Conservation (phyloP, 495 filamentous ascomycete genomes). For the Podospora conica region DNA sequence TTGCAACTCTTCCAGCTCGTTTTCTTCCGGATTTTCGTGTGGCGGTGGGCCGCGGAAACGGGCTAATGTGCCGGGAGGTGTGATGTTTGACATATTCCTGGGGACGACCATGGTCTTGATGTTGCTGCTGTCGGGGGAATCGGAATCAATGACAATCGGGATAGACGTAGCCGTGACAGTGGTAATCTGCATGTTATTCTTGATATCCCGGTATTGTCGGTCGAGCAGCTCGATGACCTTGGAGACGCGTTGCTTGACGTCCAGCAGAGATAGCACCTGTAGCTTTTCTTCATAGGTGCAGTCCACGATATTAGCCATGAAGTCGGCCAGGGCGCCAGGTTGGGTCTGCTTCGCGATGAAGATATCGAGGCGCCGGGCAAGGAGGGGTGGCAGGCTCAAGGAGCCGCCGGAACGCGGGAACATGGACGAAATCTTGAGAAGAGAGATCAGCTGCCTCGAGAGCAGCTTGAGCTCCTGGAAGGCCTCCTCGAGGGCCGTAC, state of each 20-base stretch:
- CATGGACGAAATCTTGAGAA: constrained; percentile 71
- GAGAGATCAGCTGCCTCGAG: constrained; percentile 72
- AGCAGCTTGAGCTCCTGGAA: constrained; percentile 77
- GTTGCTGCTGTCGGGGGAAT: constrained; percentile 36
- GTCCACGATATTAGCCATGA: constrained; percentile 88
- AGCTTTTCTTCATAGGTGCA: constrained; percentile 83
- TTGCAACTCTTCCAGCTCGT: constrained; percentile 87
- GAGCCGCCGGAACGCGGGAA: constrained; percentile 54
- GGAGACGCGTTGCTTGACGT: constrained; percentile 69
- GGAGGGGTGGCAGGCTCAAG: constrained; percentile 67
- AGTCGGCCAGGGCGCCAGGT: constrained; percentile 87
- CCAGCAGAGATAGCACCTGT: constrained; percentile 67
- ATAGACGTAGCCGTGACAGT: constrained; percentile 56
- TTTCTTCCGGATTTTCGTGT: constrained; percentile 64
- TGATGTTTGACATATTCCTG: constrained; percentile 39
- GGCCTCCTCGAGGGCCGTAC: constrained; percentile 54
- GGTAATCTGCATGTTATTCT: constrained; percentile 74
- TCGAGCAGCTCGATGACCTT: constrained; percentile 74
- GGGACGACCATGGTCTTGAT: constrained; percentile 22
- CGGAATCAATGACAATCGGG: constrained; percentile 47
- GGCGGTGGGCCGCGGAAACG: constrained; percentile 25
- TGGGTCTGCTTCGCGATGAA: constrained; percentile 80
- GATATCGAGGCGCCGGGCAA: constrained; percentile 75
- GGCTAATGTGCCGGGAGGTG: constrained; percentile 35
- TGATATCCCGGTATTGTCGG: constrained; percentile 71